A percentile compares a stretch with the other conserved stretches of the same genome.
phyloP scores from a whole-genome alignment of 2,329 filamentous ascomycete genomes.

The Fusarium scirpi region DNA sequence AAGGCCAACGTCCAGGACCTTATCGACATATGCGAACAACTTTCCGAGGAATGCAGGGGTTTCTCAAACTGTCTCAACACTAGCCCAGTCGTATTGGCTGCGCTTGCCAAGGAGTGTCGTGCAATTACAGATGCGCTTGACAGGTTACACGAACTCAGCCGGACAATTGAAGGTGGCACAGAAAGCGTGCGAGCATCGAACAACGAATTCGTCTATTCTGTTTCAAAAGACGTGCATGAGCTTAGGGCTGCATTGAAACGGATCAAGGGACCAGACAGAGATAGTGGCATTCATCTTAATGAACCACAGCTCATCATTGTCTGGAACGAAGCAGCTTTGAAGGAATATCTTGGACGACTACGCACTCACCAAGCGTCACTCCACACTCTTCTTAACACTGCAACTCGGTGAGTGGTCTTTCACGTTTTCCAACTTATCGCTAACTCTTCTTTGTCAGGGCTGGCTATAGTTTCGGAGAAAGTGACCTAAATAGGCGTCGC shows the following conservation, averaged over 20 bases:
- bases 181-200: conserved; percentile 42
- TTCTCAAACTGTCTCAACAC: conserved; percentile 47
- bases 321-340: conserved; percentile 45
- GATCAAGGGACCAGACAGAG: conserved; percentile 45
- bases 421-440: neutral
- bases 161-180: conserved; percentile 33
- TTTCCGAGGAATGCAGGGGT: conserved; percentile 43
- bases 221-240: conserved; percentile 46
- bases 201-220: conserved; percentile 45
- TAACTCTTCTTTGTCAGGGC: conserved; percentile 28
- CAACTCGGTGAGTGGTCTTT: conserved; percentile 36
- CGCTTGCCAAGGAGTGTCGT: conserved; percentile 44
- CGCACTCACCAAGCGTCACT: conserved; percentile 47
- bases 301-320: conserved; percentile 47
- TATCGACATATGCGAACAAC: conserved; percentile 44
- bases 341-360: conserved; percentile 38
- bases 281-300: conserved; percentile 45
- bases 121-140: conserved; percentile 46
- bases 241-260: conserved; percentile 44
- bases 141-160: conserved; percentile 44
- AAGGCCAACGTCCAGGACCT: conserved; percentile 44
- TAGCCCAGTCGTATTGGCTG: conserved; percentile 43
- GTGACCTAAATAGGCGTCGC: conserved; percentile 41
- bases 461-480: conserved; percentile 40
- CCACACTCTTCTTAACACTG: conserved; percentile 46